phyloP scores from a whole-genome alignment of 2,329 filamentous ascomycete genomes.

The Emmonsiellopsis sp. region DNA sequence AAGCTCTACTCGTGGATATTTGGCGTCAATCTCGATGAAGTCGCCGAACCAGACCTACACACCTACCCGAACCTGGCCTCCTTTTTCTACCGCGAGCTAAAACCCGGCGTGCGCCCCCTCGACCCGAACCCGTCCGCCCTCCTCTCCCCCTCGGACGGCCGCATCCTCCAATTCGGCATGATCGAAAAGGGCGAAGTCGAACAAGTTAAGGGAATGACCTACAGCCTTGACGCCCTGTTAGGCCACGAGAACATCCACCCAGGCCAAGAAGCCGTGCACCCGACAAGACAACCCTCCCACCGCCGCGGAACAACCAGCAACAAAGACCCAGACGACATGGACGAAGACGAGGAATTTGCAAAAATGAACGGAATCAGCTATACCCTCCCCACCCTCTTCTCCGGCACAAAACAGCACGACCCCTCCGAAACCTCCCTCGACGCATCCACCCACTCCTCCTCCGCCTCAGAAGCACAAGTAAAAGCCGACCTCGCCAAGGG shows the following conservation, averaged over 20 bases:
- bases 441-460: conserved; percentile 59
- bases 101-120: conserved; percentile 76
- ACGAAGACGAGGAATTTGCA: conserved; percentile 85
- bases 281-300: conserved; percentile 26
- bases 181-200: conserved; percentile 94
- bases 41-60: conserved; percentile 79
- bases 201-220: conserved; percentile 98
- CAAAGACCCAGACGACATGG: conserved; percentile 55
- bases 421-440: conserved; percentile 52
- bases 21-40: conserved; percentile 81
- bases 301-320: conserved; percentile 24
- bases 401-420: conserved; percentile 48
- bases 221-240: conserved; percentile 85
- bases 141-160: conserved; percentile 81
- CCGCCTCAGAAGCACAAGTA: conserved; percentile 73
- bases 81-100: conserved; percentile 94
- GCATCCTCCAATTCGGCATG: conserved; percentile 80
- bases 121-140: conserved; percentile 73
- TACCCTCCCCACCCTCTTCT: conserved; percentile 78
- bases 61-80: conserved; percentile 85
- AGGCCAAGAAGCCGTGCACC: conserved; percentile 25
- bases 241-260: conserved; percentile 51
- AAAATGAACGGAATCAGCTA: conserved; percentile 92
- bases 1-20: conserved; percentile 86
- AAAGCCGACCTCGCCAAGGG: conserved; percentile 71